Evolutionary conservation across 2,329 filamentous ascomycete genomes (phyloP), one percentile per base, ranked within the genome.

Genomic region (Colletotrichum incanum): DNA sequence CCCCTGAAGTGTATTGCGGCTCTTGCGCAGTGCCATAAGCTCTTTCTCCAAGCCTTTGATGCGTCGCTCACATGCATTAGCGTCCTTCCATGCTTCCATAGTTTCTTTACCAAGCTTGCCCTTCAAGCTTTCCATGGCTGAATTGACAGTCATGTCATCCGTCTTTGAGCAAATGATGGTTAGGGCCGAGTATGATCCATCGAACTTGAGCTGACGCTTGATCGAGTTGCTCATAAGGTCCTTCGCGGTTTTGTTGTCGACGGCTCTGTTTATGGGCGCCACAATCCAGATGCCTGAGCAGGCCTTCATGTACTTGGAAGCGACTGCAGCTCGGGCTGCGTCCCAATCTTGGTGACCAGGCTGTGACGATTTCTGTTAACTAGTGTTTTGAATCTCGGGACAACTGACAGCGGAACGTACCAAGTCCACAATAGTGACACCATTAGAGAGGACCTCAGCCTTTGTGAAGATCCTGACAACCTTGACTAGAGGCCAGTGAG

Each of bases 101-200:
- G 65, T 63, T 8, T 45, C n/a, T 12, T 31, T 23, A 2, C 20
- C 12, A 7, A 72, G 45, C 4, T 63, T 62, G 6, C 18, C n/a
- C 6, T 20, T 41, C 11, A 72, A 31, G 20, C 61, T 64, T 26
- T 43, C 55, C 9, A 72, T 56, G 8, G 78, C 78, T 55, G 85
- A 82, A 1, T 75, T 81, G 23, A 79, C 61, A 0, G 73, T 73
- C 1, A 92, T 89, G 58, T 91, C 88, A 74, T 92, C 90, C 0
- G 88, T 90, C 76, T 92, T 92, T 18, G 85, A 87, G 75, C 90
- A 92, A 20, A 92, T 88, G 70, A 92, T 91, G 0, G 88, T 90
- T 2, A 91, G 82, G 1, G 81, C 82, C 5, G 81, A 85, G 66
- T 88, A 88, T 0, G 82, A 85, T 2, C 88, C 87, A 71, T 92